Evolutionary conservation across 495 filamentous ascomycete species (phyloP).

Genomic region (Aspergillus diversus): DNA sequence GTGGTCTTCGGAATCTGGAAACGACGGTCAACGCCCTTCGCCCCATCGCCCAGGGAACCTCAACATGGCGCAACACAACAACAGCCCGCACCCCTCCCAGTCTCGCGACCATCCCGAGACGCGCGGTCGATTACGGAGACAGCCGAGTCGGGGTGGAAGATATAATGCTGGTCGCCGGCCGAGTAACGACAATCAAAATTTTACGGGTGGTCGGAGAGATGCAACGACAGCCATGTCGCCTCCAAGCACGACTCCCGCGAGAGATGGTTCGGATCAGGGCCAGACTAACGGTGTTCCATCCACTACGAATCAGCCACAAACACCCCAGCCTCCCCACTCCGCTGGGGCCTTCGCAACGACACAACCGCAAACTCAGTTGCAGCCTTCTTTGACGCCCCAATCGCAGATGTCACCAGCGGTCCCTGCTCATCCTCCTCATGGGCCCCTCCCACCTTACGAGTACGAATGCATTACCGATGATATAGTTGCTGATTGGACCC

Average conservation of each 20-base stretch:
- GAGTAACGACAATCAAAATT: constrained; percentile 38
- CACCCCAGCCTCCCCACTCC: constrained; percentile 34
- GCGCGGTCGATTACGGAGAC: constrained; percentile 49
- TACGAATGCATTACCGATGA: constrained; percentile 63
- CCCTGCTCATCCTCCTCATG: constrained; percentile 25
- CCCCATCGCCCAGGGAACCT: constrained; percentile 66
- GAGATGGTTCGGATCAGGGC: constrained; percentile 29
- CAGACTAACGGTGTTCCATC: constrained; percentile 31
- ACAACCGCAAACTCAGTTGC: constrained; percentile 18
- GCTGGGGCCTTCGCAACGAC: constrained; percentile 22
- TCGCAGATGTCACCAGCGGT: constrained; percentile 25
- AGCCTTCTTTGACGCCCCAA: constrained; percentile 24
- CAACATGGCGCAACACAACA: constrained; percentile 61
- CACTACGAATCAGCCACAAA: constrained; percentile 22
- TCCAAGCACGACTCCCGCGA: constrained; percentile 35
- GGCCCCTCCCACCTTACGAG: constrained; percentile 44
- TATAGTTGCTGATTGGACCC: constrained; percentile 52
- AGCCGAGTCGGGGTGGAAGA: constrained; percentile 47
- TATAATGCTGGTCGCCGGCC: constrained; percentile 39
- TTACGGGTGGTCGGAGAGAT: constrained; percentile 36
- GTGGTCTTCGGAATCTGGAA: constrained; percentile 53
- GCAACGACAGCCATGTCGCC: constrained; percentile 41
- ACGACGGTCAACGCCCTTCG: constrained; percentile 61
- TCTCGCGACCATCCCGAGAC: constrained; percentile 47
- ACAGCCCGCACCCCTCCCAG: constrained; percentile 37